Evolutionary conservation across 768 basidiomycete species (phyloP), one percentile per base, ranked within the genome.

Genomic region (Pleurotus ostreatus): DNA sequence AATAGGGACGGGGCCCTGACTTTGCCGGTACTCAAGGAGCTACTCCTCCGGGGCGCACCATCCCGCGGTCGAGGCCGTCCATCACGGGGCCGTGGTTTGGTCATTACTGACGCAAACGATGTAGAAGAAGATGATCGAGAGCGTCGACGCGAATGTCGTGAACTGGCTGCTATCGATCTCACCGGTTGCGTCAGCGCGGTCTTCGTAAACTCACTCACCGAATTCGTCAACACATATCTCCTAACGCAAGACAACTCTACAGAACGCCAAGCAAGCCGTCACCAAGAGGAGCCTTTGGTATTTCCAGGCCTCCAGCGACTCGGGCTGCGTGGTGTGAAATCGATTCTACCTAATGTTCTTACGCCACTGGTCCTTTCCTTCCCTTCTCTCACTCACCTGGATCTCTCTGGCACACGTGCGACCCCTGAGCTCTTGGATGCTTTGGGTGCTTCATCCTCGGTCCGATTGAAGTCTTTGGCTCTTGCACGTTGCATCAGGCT

Each of bases 151-250:
- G 86, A 88, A 51, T 90, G 82, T 74, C 85, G 77, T 62, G 86
- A 91, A 54, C 74, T 99, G 3, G 86, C 93, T 67, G 94, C 95
- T 3, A 77, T 96, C 49, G 96, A 99, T 67, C 72, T 98, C 52
- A 98, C 95, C 5, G 96, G 95, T 62, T 98, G 96, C 66, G 89
- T 98, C 71, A 94, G 91, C 65, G 82, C 83, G 18, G 89, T 94
- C 1, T 98, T 97, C 66, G 89, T 90, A 56, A 83, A 87, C 59
- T 92, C 90, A 1, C 80, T 98, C 60, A 80, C 83, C 22, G 90
- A 93, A 54, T 92, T 98, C 63, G 92, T 91, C 60, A 78, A 78
- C 49, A 79, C 78, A 38, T 83, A 91, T 68, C 71, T 91, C 15
- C 69, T 78, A 40, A 59, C 69, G 8, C 74, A 78, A 20, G 62